Base-by-base conservation (phyloP, 352 stramenopile species). In the Aphanomyces stellatus region DNA sequence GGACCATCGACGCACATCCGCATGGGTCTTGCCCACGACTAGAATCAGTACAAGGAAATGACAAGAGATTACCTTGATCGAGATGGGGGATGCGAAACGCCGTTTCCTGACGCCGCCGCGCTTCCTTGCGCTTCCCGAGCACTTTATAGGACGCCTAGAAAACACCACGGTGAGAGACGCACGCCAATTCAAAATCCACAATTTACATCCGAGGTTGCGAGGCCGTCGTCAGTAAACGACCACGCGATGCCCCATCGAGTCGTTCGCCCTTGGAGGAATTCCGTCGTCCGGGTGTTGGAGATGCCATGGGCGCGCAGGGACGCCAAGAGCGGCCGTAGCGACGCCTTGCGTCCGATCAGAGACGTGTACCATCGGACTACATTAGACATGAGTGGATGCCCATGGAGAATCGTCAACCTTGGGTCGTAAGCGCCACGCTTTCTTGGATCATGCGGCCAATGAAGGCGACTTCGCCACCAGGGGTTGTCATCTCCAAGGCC, bases 161-260 rank as follows among this genome's bases (percentile, higher is more conserved):
- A 28, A n/a, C 48, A 41, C 22, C 34, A 62, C n/a, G 43, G 62
- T 30, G 31, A 65, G 51, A 62, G 69, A 25, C 51, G 69, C 30
- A 43, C 40, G n/a, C n/a, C n/a, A n/a, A n/a, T n/a, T n/a, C 17
- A 67, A n/a, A 28, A 40, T 68, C 68, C 27, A 75, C 27, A 69
- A 31, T 34, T 27, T 41, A 11, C 57, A 71, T 75, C n/a, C 62
- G 48, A 10, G 76, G 48, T 0, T 77, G 46, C 1, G 62, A 68
- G n/a, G 81, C 71, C 74, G 41, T 77, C 49, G 0, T 34, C 27
- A 0, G 62, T 70, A 71, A 96, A 98, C 0, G 89, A 96, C 93
- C 93, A 98, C 8, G 82, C 94, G 48, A 98, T 79, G n/a, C 91
- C 94, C 94, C 94, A 98, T 27, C 94, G 82, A 59, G 88, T 95